These are phyloP conservation scores for Nigrospora sphaerica DNA, from an alignment of 2,329 filamentous ascomycete genomes.

Conservation along the genomic window DNA sequence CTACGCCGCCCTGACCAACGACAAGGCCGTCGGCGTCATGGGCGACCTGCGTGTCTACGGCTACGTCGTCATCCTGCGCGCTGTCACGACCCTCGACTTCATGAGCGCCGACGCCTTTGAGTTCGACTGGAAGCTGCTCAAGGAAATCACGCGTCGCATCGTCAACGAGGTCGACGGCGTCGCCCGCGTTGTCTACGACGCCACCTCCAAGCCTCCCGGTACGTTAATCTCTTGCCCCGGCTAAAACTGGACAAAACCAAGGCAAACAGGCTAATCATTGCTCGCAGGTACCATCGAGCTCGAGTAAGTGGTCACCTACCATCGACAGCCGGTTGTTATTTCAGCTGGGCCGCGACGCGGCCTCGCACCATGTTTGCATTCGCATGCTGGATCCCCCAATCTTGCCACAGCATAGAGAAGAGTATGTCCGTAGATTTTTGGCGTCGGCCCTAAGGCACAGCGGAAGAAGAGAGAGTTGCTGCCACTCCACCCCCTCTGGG, in stretches of 20 bases:
- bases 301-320: constrained; percentile 9
- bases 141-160: constrained; percentile 58
- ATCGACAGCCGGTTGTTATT: background rate
- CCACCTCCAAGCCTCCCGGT: constrained; percentile 43
- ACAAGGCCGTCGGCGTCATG: constrained; percentile 33
- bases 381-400: no score
- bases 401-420: no score
- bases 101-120: constrained; percentile 62
- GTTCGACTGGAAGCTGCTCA: constrained; percentile 56
- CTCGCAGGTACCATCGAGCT: constrained; percentile 63
- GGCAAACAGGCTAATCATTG: no score
- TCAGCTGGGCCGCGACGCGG: no score
- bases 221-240: background rate
- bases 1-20: constrained; percentile 37
- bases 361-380: no score
- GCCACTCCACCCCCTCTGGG: no score
- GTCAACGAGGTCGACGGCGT: constrained; percentile 72
- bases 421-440: no score
- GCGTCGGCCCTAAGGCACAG: no score
- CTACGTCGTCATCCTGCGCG: constrained; percentile 29
- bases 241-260: background rate
- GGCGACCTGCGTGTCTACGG: constrained; percentile 47
- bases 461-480: no score
- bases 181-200: constrained; percentile 63
- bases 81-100: constrained; percentile 50